Conservation (phyloP, 805 yeast species). For the Saitoella complicata region DNA sequence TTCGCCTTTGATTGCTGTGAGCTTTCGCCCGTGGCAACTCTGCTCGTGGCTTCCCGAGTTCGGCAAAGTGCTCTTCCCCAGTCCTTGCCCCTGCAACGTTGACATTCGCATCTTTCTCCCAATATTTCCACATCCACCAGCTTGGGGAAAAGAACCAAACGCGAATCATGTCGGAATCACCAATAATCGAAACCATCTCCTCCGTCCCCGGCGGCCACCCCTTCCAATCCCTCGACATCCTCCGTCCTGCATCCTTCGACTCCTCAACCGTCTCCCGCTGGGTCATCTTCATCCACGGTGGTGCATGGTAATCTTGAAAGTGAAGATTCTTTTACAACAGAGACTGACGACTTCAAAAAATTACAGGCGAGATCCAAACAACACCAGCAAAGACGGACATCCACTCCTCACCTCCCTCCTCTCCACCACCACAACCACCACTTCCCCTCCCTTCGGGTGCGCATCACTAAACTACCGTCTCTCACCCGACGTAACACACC, state of each 20-base stretch:
- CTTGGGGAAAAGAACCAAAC: no score
- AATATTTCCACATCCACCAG: no score
- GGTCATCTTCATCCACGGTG: slow-evolving; percentile 56
- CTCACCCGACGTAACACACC: slow-evolving; percentile 32
- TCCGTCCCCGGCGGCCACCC: slow-evolving; percentile 4
- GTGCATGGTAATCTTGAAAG: slow-evolving; percentile 39
- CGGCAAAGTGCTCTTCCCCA: no score
- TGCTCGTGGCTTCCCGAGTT: no score
- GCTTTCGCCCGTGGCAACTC: no score
- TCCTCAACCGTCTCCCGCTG: slow-evolving; percentile 6
- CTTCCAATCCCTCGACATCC: slow-evolving; percentile 9
- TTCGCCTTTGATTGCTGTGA: no score
- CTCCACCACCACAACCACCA: background rate
- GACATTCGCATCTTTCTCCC: background rate
- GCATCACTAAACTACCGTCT: slow-evolving; percentile 13
- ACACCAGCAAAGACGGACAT: slow-evolving; percentile 40
- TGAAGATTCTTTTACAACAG: no score
- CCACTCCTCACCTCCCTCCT: slow-evolving; percentile 12
- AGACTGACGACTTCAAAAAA: no score
- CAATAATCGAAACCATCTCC: slow-evolving; percentile 1
- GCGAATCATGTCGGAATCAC: background rate
- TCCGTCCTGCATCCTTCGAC: background rate
- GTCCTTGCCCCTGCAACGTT: no score
- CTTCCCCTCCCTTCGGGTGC: slow-evolving; percentile 8
- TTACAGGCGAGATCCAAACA: slow-evolving; percentile 33